These are phyloP conservation scores for Endoconidiophora polonica DNA, from an alignment of 2,329 filamentous ascomycete genomes.

Conservation along the genomic window DNA sequence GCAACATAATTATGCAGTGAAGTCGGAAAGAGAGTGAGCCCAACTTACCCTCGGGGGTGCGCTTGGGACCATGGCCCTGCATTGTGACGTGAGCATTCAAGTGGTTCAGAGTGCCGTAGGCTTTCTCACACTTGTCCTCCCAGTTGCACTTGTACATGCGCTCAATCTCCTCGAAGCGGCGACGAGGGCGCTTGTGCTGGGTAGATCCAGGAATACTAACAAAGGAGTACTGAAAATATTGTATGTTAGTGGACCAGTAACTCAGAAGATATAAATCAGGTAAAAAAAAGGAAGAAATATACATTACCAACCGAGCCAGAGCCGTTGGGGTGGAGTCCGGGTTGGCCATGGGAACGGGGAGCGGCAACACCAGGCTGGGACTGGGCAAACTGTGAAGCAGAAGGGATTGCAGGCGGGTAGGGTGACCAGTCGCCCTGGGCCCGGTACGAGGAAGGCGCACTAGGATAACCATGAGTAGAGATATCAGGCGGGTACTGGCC, in stretches of 20 bases:
- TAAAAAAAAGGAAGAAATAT: neutral
- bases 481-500: no score
- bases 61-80: conserved; percentile 89
- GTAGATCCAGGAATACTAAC: conserved; percentile 93
- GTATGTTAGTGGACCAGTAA: no score
- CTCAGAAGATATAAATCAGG: no score
- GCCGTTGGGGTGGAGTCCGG: neutral
- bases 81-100: conserved; percentile 97
- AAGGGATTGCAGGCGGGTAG: no score
- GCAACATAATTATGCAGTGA: neutral
- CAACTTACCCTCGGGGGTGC: conserved; percentile 83
- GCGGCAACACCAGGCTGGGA: no score
- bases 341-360: no score
- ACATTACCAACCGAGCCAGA: neutral
- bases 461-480: no score
- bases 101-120: conserved; percentile 93
- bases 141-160: conserved; percentile 99
- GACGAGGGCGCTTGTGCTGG: conserved; percentile 86
- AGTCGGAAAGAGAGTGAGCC: neutral
- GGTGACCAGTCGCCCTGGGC: no score
- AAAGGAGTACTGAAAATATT: conserved; percentile 52
- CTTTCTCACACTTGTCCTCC: conserved; percentile 87
- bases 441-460: no score
- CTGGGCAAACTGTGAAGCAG: no score
- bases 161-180: conserved; percentile 95